A percentile compares a stretch with the other conserved stretches of the same genome.
Evolutionary conservation across 805 yeast species (phyloP).

Genomic region (Kazachstania psychrophila): DNA sequence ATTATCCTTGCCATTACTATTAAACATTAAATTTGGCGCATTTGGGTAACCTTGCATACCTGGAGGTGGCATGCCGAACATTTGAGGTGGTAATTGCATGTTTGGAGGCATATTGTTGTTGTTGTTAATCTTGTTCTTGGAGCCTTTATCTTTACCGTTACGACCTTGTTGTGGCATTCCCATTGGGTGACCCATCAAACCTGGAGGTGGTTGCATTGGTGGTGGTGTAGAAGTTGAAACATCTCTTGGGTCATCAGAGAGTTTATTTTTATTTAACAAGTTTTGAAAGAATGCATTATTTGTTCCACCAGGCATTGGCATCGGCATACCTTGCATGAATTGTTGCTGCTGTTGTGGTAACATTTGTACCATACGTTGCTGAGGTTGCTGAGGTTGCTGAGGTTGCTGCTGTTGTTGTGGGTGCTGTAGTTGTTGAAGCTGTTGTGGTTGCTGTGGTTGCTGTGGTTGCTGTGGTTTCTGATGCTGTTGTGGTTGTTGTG

Average conservation of each 20-base stretch:
- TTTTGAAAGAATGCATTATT: slow-evolving; percentile 27
- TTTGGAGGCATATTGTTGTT: neutral
- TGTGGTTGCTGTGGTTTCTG: slow-evolving; percentile 1
- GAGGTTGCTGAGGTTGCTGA: neutral
- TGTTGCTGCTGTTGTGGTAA: slow-evolving; percentile 6
- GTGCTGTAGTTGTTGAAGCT: neutral
- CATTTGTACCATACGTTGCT: slow-evolving; percentile 2
- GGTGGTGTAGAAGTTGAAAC: slow-evolving; percentile 1
- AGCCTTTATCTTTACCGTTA: slow-evolving; percentile 1
- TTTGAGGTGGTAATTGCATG: slow-evolving; percentile 4
- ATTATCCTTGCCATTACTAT: neutral
- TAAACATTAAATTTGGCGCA: neutral
- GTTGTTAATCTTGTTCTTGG: slow-evolving; percentile 3
- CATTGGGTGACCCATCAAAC: slow-evolving; percentile 16
- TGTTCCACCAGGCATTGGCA: slow-evolving; percentile 11
- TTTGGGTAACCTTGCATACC: slow-evolving; percentile 6
- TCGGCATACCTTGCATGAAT: slow-evolving; percentile 6
- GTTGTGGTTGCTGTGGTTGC: slow-evolving; percentile 1
- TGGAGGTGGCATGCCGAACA: slow-evolving; percentile 8
- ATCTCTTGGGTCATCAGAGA: slow-evolving; percentile 1
- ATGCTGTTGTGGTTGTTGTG: neutral
- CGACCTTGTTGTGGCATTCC: slow-evolving; percentile 9
- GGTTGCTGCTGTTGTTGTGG: slow-evolving; percentile 4
- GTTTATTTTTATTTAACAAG: slow-evolving; percentile 23
- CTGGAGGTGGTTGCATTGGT: slow-evolving; percentile 13